Conservation (phyloP, 164 flowering plant genomes). For the Vitis labrusca region DNA sequence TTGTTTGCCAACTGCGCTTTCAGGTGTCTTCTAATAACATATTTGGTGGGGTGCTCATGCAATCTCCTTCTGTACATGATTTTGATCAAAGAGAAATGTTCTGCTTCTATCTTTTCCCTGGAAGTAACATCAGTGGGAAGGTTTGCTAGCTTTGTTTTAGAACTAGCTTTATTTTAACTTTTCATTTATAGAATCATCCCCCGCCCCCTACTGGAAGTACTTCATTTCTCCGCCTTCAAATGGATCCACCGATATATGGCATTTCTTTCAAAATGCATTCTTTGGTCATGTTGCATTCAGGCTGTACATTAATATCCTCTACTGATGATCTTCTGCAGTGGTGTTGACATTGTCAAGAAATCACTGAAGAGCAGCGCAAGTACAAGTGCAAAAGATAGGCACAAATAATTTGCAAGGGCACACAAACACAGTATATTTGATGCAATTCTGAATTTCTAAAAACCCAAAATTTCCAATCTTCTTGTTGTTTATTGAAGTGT, state of each 20-base stretch:
- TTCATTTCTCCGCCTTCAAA: not conserved
- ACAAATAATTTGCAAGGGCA: no score
- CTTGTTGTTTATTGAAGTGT: no score
- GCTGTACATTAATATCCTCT: not conserved
- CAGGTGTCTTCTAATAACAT: constrained; percentile 60
- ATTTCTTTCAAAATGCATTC: not conserved
- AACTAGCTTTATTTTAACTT: not conserved
- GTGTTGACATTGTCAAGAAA: not conserved
- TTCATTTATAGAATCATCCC: no score
- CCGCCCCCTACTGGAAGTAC: no score
- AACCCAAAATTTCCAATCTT: no score
- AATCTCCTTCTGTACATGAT: constrained; percentile 61
- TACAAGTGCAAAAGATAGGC: no score
- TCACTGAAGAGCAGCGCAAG: no score
- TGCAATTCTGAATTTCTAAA: no score
- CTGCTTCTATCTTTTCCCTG: constrained; percentile 72
- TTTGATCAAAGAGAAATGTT: constrained; percentile 77
- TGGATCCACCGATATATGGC: not conserved
- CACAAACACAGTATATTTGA: no score
- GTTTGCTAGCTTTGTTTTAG: constrained; percentile 25
- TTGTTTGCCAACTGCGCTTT: constrained; percentile 1
- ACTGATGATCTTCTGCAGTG: not conserved
- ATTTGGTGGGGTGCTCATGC: constrained; percentile 66
- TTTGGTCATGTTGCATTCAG: not conserved
- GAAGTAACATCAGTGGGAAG: constrained; percentile 42